Evolutionary conservation across 176 grass and related monocot species (phyloP), one percentile per base, ranked within the genome.

Genomic region (Raddia guianensis): DNA sequence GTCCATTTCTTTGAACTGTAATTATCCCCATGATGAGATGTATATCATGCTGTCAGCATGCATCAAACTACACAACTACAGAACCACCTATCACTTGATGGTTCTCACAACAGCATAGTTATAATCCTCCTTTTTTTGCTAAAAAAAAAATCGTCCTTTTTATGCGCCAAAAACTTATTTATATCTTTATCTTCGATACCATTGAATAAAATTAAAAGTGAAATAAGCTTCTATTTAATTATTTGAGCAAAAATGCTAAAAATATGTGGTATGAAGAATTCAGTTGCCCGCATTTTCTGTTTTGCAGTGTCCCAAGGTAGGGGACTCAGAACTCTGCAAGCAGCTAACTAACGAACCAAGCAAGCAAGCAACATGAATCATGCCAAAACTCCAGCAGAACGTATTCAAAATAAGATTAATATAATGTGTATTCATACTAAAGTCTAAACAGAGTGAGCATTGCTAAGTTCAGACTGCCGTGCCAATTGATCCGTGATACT

Each of bases 1-100:
- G 4, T 12, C 34, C 6, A 66, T 83, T 48, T 83, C 12, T 33
- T 4, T 46, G 9, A 82, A 75, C 8, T 83, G 71, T 12, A 20
- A 74, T 7, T 11, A 74, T 55, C 19, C 10, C 12, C 6, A 48
- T 9, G 19, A 47, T 54, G 54, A 6, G 18, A 54, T 47, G 19
- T 34, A 54, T 40, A 66, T 67, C 63, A 48, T n/a, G 34, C 44
- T 40, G 56, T 67, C 51, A 48, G 34, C 40, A 65, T 57, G 13
- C 5, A 46, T 11, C 37, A 32, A 5, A 69, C 16, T 10, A 80
- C 57, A 8, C 9, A 40, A 54, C 14, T 2, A 3, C 33, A 56
- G 19, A 56, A 56, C 33, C 49, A 15, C 18, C 3, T 2, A 56
- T 50, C 42, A 9, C 33, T 37, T 45, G 16, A 32, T 61, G 7